phyloP scores from a whole-genome alignment of 225 moss, liverwort and hornwort species.

The Thuidium tamariscinum region DNA sequence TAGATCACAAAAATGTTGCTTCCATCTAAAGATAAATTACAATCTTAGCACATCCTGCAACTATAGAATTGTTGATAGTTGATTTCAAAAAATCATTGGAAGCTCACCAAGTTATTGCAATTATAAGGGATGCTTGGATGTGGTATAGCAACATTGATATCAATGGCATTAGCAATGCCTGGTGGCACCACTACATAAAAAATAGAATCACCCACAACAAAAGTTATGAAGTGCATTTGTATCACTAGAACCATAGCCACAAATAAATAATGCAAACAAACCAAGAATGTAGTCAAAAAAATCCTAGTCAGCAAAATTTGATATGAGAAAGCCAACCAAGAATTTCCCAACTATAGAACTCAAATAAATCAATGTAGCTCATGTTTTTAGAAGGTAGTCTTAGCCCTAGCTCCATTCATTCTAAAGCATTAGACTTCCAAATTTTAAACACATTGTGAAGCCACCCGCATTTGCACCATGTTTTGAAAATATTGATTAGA shows the following conservation, averaged over 20 bases:
- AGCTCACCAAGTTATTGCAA: constrained; percentile 24
- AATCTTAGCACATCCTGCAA: neutral
- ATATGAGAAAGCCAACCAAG: neutral
- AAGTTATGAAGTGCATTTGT: neutral
- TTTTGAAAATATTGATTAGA: neutral
- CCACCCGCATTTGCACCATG: neutral
- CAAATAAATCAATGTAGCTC: neutral
- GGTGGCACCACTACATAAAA: constrained; percentile 20
- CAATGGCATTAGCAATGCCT: constrained; percentile 28
- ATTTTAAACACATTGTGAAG: neutral
- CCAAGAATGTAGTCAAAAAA: neutral
- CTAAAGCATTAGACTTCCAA: neutral
- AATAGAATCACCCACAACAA: neutral
- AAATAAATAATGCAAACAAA: neutral
- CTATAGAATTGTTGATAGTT: neutral
- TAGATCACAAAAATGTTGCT: neutral
- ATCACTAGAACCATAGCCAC: neutral
- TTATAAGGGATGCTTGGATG: constrained; percentile 25
- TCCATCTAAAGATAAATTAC: neutral
- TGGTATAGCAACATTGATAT: constrained; percentile 16
- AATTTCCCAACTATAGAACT: neutral
- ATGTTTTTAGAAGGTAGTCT: neutral
- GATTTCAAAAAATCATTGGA: neutral
- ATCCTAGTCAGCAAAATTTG: neutral
- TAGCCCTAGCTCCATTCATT: neutral